A percentile compares a stretch with the other conserved stretches of the same genome.
Evolutionary conservation across 1,284 basidiomycete genomes (phyloP).

Genomic region (Apiotrichum montevideense): DNA sequence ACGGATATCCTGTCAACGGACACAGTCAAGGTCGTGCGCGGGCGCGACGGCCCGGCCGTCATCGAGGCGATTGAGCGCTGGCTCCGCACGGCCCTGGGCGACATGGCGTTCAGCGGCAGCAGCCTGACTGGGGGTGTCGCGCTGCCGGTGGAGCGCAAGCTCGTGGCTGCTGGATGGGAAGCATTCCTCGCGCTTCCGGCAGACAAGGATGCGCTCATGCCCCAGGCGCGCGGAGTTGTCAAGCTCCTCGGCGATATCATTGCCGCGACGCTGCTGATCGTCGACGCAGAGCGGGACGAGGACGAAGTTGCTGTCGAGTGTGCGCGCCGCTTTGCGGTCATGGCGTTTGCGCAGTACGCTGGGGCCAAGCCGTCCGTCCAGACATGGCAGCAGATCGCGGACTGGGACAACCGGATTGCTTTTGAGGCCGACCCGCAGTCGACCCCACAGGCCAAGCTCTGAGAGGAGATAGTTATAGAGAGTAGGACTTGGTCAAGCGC

Average conservation of each 20-base stretch:
- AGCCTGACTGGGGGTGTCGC: background rate
- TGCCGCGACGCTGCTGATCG: conserved; percentile 8
- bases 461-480: no score
- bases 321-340: conserved; percentile 8
- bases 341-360: background rate
- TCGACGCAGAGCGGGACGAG: conserved; percentile 13
- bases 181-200: background rate
- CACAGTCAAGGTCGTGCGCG: conserved; percentile 18
- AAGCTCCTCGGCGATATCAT: conserved; percentile 13
- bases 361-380: background rate
- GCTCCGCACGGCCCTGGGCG: conserved; percentile 1
- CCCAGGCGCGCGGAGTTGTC: conserved; percentile 8
- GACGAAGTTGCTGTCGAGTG: conserved; percentile 8
- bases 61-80: conserved; percentile 3
- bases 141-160: background rate
- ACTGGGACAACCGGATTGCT: conserved; percentile 13
- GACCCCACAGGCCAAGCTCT: no score
- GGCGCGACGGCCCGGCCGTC: background rate
- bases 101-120: background rate
- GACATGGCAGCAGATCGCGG: conserved; percentile 7
- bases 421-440: conserved; percentile 9
- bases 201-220: conserved; percentile 7
- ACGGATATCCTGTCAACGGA: conserved; percentile 16
- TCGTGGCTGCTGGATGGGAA: background rate
- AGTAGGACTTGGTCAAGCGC: no score